A percentile compares a stretch with the other conserved stretches of the same genome.
These are phyloP conservation scores for Eucalyptus cladocalyx DNA, from an alignment of 345 rosid species.

Conservation along the genomic window DNA sequence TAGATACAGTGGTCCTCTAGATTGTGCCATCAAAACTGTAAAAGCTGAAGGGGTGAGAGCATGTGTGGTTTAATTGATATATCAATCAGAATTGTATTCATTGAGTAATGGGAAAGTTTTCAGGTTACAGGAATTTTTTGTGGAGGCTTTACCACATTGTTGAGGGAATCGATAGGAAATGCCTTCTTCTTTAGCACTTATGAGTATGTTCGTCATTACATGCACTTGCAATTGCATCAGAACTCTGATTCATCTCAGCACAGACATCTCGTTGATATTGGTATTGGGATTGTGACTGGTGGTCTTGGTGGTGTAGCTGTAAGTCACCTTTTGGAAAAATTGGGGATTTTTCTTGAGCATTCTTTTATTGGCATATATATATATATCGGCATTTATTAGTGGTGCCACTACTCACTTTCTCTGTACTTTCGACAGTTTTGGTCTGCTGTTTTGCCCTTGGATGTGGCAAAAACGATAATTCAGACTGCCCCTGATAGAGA, in stretches of 20 bases:
- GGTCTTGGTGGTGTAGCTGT: conserved; percentile 96
- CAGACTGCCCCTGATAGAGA: conserved; percentile 62
- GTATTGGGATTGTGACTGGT: conserved; percentile 72
- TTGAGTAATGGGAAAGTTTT: conserved; percentile 24
- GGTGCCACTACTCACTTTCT: background rate
- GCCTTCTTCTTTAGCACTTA: conserved; percentile 71
- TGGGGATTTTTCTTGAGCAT: background rate
- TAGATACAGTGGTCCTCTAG: conserved; percentile 67
- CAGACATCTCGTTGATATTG: conserved; percentile 63
- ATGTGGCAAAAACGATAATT: conserved; percentile 87
- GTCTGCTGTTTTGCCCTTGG: conserved; percentile 74
- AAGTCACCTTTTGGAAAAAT: conserved; percentile 8
- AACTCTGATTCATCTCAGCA: conserved; percentile 17
- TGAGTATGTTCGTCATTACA: conserved; percentile 61
- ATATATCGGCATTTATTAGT: background rate
- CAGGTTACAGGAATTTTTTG: conserved; percentile 86
- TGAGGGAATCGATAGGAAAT: conserved; percentile 82
- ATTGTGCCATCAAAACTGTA: conserved; percentile 67
- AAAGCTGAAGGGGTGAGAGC: conserved; percentile 82
- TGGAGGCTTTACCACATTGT: conserved; percentile 70
- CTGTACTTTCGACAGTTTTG: conserved; percentile 40
- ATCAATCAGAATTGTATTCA: background rate
- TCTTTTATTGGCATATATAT: background rate
- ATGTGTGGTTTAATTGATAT: background rate
- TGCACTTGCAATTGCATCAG: conserved; percentile 42